Evolutionary conservation across 1,284 basidiomycete species (phyloP), one percentile per base, ranked within the genome.

Genomic region (Papiliotrema terrestris): DNA sequence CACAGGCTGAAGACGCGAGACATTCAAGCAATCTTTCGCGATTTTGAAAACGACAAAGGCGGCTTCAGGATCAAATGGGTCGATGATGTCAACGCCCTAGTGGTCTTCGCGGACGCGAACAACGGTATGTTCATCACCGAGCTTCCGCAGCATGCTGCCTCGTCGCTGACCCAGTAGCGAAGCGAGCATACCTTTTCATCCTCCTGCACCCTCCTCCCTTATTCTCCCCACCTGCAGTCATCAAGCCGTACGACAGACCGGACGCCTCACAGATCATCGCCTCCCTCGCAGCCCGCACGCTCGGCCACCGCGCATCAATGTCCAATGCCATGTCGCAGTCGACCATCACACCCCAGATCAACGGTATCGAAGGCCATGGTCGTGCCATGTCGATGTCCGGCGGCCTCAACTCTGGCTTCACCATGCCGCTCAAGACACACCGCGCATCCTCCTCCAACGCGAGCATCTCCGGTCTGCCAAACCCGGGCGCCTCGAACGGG

Each of bases 1-100:
- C 22, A 2, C 52, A 75, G 73, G 75, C 84, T 99, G 72, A 98
- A 98, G 80, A 99, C 95, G 26, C 88, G 91, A 72, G 95, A 99
- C 76, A 88, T 99, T 51, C 92, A 97, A 71, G 76, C 83, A 51
- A 87, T 92, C 41, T 97, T 98, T 75, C 82, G 85, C 51, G 90
- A 93, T 43, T 98, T 89, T 84, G 93, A 97, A 68, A 83, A 81
- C 58, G 81, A 86, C 45, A 85, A 82, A 57, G 93, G 93, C 38
- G 95, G 94, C 19, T 97, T 96, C 81, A 91, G 93, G 81, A 96
- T 99, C 77, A 98, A 98, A 77, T 99, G 95, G 95, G 84, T 87
- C 65, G 92, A 99, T 77, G 95, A 99, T 76, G 93, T 90, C 45
- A 94, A 89, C 70, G 89, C 95, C 43, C 80, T 96, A 69, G 88